Evolutionary conservation across 768 basidiomycete genomes (phyloP).

Genomic region (Phylloporus arenicola): DNA sequence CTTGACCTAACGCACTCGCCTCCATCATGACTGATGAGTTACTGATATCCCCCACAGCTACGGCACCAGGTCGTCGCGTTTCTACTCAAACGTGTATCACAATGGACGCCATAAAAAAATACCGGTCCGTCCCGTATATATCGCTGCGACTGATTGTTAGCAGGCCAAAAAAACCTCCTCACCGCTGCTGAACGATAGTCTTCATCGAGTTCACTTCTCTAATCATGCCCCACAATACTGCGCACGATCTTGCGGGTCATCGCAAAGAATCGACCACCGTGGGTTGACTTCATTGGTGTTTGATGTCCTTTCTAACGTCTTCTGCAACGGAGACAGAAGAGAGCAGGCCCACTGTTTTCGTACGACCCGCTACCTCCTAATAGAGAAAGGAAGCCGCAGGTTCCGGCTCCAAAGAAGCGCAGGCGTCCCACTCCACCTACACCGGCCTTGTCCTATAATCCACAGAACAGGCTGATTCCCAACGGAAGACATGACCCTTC

Average conservation of each 20-base stretch:
- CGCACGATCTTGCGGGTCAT: slow-evolving; percentile 12
- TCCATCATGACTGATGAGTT: slow-evolving; percentile 23
- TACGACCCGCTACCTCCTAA: slow-evolving; percentile 19
- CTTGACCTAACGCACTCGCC: slow-evolving; percentile 23
- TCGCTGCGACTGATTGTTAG: slow-evolving; percentile 11
- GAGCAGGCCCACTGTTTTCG: slow-evolving; percentile 17
- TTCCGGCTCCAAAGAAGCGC: slow-evolving; percentile 20
- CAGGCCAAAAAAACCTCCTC: slow-evolving; percentile 14
- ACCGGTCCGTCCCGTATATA: slow-evolving; percentile 26
- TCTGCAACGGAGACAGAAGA: slow-evolving; percentile 18
- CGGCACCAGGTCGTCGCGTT: slow-evolving; percentile 32
- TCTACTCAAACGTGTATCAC: slow-evolving; percentile 24
- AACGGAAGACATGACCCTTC: slow-evolving; percentile 19
- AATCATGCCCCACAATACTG: slow-evolving; percentile 9
- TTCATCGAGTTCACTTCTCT: slow-evolving; percentile 1
- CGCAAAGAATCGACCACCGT: slow-evolving; percentile 20
- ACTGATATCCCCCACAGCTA: slow-evolving; percentile 26
- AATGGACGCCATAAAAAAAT: slow-evolving; percentile 16
- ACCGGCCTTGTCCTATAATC: slow-evolving; percentile 18
- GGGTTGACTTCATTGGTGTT: slow-evolving; percentile 12
- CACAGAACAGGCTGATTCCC: slow-evolving; percentile 17
- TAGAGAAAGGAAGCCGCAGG: slow-evolving; percentile 20
- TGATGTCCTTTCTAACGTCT: slow-evolving; percentile 10
- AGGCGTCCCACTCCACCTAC: slow-evolving; percentile 18
- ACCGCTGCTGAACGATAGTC: slow-evolving; percentile 6